Evolutionary conservation across 208 protist genomes (phyloP), one percentile per base, ranked within the genome.

Genomic region (Acanthamoeba sp.): DNA sequence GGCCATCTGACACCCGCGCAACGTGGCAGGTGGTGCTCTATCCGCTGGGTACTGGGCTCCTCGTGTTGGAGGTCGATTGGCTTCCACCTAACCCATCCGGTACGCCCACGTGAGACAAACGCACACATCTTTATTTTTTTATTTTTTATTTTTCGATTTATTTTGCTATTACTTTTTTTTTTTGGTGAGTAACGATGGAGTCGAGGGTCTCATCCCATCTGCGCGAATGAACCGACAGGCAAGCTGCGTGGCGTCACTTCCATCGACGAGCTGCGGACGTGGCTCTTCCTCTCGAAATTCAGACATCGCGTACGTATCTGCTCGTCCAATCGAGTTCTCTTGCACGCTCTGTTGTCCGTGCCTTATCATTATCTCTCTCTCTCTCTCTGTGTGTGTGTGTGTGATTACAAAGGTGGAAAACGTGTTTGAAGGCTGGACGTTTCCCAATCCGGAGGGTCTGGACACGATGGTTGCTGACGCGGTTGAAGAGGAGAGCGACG

Each of bases 281-380:
- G 87, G 59, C 87, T 93, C 87, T 93, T 93, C 38, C 64, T 93
- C n/a, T 69, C 87, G 2, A 93, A 93, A 57, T 93, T 93, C 57
- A 69, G 62, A 27, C 87, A 93, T 50, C 36, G 48, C 16, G 59
- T 93, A 57, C 29, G 38, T 10, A 9, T 55, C 48, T n/a, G n/a
- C n/a, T n/a, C n/a, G n/a, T n/a, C n/a, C n/a, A n/a, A n/a, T n/a
- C n/a, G n/a, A n/a, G n/a, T n/a, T n/a, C n/a, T n/a, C n/a, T n/a
- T n/a, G n/a, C n/a, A n/a, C n/a, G n/a, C 14, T 55, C 48, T 18
- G 0, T 55, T 12, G 1, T 55, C 48, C 48, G 22, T 18, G 14
- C 48, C 16, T 55, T 1, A 12, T 55, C 14, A 55, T 55, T 22
- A 1, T 12, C 48, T 1, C 4, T 55, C 16, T 22, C 48, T 20